Base-by-base conservation (phyloP, 2,329 filamentous ascomycete species). In the Aspergillus sojae region DNA sequence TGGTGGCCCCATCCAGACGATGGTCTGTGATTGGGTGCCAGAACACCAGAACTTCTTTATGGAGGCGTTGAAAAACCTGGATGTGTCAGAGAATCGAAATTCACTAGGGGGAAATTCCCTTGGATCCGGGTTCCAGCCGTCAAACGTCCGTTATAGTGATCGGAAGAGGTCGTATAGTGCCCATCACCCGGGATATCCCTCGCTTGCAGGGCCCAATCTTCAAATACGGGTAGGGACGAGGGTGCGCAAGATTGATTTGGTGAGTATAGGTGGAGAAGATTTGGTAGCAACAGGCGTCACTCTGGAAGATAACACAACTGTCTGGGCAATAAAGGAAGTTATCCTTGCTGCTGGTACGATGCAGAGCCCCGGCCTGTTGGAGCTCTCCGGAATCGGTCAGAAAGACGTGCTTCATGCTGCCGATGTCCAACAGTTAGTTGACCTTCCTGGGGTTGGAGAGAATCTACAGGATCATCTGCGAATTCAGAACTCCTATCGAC, bases 371-470 rank as follows among this genome's bases (percentile, higher is more conserved):
- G 78, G 83, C 55, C 71, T 86, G 4, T 76, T 86, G 0, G 80
- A 85, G 65, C 73, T 83, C 2, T 85, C 82, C n/a, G 84, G 84
- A 1, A 78, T 86, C 9, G 84, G 84, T 0, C 72, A 76, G 5
- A 66, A 70, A 14, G 67, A 71, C 3, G 66, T 80, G 1, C 68
- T 86, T 6, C 58, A 72, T 0, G 65, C 66, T 5, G 72, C 80
- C 19, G 72, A 72, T 0, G 82, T 86, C n/a, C 65, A 74, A 0
- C 67, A 80, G 0, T 61, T 84, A 0, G 72, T 79, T 1, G 78
- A 85, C 56, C 74, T 83, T 0, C 81, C 84, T 0, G 82, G 80
- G 0, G 84, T 86, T 0, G 84, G 84, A 61, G 79, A 71, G 46
- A 75, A 74, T 23, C 66, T 76, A 6, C 70, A 73, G 54, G 75